Evolutionary conservation across 2,329 filamentous ascomycete species (phyloP).

Genomic region (Ceratocystis cubensis): DNA sequence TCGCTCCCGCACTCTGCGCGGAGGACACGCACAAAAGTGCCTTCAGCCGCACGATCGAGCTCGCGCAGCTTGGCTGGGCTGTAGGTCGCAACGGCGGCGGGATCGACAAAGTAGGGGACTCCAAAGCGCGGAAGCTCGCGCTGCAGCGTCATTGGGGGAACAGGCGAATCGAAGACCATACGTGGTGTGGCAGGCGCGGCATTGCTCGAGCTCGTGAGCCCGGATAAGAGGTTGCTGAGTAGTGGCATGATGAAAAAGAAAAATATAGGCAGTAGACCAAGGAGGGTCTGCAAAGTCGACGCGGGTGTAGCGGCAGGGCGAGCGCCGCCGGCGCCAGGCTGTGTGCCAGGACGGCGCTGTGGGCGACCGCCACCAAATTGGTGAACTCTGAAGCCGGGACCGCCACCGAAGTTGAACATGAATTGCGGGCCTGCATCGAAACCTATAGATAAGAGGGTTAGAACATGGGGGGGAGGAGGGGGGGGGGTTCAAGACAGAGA

Average conservation of each 20-base stretch:
- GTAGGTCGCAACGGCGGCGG: conserved; percentile 59
- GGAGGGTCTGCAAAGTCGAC: conserved; percentile 46
- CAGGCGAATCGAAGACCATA: conserved; percentile 62
- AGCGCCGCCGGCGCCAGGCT: conserved; percentile 32
- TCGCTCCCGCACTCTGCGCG: conserved; percentile 65
- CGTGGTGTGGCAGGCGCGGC: conserved; percentile 41
- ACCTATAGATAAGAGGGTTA: conserved; percentile 27
- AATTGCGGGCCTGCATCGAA: conserved; percentile 77
- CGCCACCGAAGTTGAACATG: conserved; percentile 88
- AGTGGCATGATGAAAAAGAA: conserved; percentile 79
- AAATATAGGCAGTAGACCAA: conserved; percentile 74
- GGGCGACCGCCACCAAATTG: conserved; percentile 75
- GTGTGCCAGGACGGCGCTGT: conserved; percentile 57
- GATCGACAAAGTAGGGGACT: conserved; percentile 77
- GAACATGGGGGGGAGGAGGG: neutral
- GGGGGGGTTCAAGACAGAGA: neutral
- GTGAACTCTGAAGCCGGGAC: conserved; percentile 78
- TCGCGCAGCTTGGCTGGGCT: conserved; percentile 55
- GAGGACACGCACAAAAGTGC: conserved; percentile 55
- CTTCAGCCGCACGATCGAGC: conserved; percentile 67
- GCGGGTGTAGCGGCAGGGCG: conserved; percentile 21
- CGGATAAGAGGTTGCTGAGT: conserved; percentile 65
- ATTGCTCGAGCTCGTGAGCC: conserved; percentile 34
- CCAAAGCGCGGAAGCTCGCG: conserved; percentile 59
- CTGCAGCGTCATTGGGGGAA: conserved; percentile 59